Conservation (phyloP, 129 eudicot genomes). For the Calendula officinalis region DNA sequence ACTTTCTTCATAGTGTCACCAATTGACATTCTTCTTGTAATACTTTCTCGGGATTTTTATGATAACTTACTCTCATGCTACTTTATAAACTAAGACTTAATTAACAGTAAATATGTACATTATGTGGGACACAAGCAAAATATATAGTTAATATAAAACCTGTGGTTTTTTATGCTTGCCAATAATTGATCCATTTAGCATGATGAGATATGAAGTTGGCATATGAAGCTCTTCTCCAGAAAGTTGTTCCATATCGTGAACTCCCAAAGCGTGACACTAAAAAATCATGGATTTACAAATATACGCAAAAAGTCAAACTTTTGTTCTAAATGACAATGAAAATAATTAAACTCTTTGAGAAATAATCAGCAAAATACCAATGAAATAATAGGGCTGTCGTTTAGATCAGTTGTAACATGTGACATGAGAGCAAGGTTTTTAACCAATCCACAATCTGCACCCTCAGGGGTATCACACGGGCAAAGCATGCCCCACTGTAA, state of each 20-base stretch:
- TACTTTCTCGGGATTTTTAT: no score
- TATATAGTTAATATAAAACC: slow-evolving; percentile 42
- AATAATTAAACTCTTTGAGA: no score
- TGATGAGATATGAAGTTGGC: slow-evolving; percentile 64
- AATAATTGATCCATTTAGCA: slow-evolving; percentile 80
- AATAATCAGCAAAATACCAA: slow-evolving; percentile 77
- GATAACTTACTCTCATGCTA: no score
- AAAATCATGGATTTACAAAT: not conserved
- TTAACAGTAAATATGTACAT: not conserved
- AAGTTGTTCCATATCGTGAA: slow-evolving; percentile 70
- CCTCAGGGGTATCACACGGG: slow-evolving; percentile 99
- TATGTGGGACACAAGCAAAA: not conserved
- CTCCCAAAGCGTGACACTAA: slow-evolving; percentile 82
- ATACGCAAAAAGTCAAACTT: slow-evolving; percentile 2
- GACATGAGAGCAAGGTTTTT: slow-evolving; percentile 93
- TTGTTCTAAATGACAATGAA: no score
- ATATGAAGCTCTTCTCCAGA: slow-evolving; percentile 93
- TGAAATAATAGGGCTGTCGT: slow-evolving; percentile 75
- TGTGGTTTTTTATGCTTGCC: slow-evolving; percentile 91
- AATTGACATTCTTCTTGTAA: no score
- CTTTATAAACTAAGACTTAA: not conserved
- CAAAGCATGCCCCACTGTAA: slow-evolving; percentile 98
- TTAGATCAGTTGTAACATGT: slow-evolving; percentile 93
- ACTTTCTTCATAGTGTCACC: no score
- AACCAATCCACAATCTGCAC: slow-evolving; percentile 95